These are phyloP conservation scores for Dactylellina sp. DNA, from an alignment of 2,329 filamentous ascomycete genomes.

Conservation along the genomic window DNA sequence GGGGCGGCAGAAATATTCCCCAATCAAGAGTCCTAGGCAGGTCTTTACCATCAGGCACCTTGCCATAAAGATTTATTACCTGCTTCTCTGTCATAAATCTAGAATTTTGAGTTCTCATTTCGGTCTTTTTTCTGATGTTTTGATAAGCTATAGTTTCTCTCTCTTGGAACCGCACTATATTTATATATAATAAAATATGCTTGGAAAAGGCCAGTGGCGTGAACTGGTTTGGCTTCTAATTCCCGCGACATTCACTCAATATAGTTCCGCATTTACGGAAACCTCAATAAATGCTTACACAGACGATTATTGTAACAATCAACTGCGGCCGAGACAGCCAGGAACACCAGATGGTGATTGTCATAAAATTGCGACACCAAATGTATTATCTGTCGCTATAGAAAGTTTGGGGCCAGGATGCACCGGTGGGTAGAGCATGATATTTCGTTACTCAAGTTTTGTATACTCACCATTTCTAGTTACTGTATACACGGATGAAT, in stretches of 20 bases:
- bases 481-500: background rate
- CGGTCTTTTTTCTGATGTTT: too few species aligned
- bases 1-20: too few species aligned
- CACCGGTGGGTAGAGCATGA: slow-evolving; percentile 21
- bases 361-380: slow-evolving; percentile 23
- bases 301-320: slow-evolving; percentile 21
- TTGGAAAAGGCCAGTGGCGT: too few species aligned
- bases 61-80: too few species aligned
- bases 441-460: background rate
- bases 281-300: slow-evolving; percentile 26
- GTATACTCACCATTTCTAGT: background rate
- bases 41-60: too few species aligned
- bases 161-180: too few species aligned
- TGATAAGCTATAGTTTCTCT: too few species aligned
- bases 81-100: too few species aligned
- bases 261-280: slow-evolving; percentile 3
- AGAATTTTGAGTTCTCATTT: too few species aligned
- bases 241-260: background rate
- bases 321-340: slow-evolving; percentile 16
- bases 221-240: background rate
- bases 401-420: slow-evolving; percentile 28
- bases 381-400: slow-evolving; percentile 25
- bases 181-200: too few species aligned
- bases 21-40: too few species aligned
- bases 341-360: slow-evolving; percentile 37